These are phyloP conservation scores for Leccinum subrobustum DNA, from an alignment of 1,284 basidiomycete genomes.

Conservation along the genomic window DNA sequence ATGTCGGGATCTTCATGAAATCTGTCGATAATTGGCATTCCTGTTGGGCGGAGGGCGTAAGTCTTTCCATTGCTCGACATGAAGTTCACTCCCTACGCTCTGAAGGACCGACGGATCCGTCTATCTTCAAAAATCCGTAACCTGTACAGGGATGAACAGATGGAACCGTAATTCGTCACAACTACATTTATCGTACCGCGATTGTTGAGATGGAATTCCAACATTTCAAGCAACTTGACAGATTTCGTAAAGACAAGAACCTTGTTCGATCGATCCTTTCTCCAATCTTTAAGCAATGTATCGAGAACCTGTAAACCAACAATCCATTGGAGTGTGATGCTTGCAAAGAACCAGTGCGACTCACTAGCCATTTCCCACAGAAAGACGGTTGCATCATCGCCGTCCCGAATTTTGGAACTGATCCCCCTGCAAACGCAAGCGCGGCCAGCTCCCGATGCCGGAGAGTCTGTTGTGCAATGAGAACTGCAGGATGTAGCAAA, in stretches of 20 bases:
- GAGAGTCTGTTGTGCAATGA: constrained; percentile 39
- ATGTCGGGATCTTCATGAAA: constrained; percentile 76
- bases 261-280: constrained; percentile 64
- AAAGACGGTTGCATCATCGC: constrained; percentile 60
- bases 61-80: not conserved
- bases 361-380: constrained; percentile 84
- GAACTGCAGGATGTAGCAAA: not conserved
- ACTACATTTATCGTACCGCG: constrained; percentile 38
- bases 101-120: constrained; percentile 64
- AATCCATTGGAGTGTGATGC: not conserved
- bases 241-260: constrained; percentile 87
- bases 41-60: constrained; percentile 38
- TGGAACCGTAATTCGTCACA: not conserved
- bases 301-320: constrained; percentile 54
- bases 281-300: constrained; percentile 64
- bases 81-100: constrained; percentile 49
- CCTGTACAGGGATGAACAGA: constrained; percentile 35
- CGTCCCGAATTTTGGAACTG: constrained; percentile 57
- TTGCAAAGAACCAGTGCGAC: constrained; percentile 20
- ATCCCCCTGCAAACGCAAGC: constrained; percentile 53
- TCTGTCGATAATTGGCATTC: constrained; percentile 78
- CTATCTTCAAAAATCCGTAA: constrained; percentile 68
- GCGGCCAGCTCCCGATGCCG: constrained; percentile 60
- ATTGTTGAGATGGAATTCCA: constrained; percentile 66
- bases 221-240: constrained; percentile 77